Evolutionary conservation across 2,329 filamentous ascomycete genomes (phyloP).

Genomic region (Arthrinium phaeospermum): DNA sequence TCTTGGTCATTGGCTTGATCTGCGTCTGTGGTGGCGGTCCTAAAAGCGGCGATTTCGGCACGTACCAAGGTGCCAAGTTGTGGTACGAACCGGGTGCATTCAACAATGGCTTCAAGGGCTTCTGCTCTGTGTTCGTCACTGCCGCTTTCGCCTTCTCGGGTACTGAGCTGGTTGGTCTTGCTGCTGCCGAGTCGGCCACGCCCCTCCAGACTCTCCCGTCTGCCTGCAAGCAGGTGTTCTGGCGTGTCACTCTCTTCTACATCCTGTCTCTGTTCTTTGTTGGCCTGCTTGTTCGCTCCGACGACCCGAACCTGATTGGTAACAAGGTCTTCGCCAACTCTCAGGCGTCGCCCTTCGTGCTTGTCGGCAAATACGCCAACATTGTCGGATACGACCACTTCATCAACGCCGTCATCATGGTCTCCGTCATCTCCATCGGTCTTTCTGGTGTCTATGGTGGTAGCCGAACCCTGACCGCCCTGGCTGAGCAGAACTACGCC

Average conservation of each 20-base stretch:
- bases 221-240: constrained; percentile 82
- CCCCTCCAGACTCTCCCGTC: constrained; percentile 77
- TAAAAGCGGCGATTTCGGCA: neutral
- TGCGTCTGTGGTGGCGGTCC: neutral
- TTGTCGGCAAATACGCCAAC: constrained; percentile 60
- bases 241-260: constrained; percentile 83
- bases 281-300: constrained; percentile 77
- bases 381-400: constrained; percentile 58
- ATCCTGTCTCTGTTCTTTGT: constrained; percentile 74
- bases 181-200: constrained; percentile 80
- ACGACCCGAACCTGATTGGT: constrained; percentile 61
- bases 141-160: constrained; percentile 82
- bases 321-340: constrained; percentile 52
- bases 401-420: constrained; percentile 65
- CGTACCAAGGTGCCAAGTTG: constrained; percentile 37
- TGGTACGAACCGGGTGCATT: neutral
- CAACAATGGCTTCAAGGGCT: constrained; percentile 62
- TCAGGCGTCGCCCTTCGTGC: constrained; percentile 62
- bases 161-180: constrained; percentile 78
- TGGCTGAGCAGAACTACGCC: constrained; percentile 64
- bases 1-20: constrained; percentile 54
- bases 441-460: constrained; percentile 66
- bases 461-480: constrained; percentile 62
- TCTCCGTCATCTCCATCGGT: constrained; percentile 64
- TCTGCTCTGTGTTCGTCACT: constrained; percentile 76